These are phyloP conservation scores for Collybia sp. DNA, from an alignment of 768 basidiomycete species.

Conservation along the genomic window DNA sequence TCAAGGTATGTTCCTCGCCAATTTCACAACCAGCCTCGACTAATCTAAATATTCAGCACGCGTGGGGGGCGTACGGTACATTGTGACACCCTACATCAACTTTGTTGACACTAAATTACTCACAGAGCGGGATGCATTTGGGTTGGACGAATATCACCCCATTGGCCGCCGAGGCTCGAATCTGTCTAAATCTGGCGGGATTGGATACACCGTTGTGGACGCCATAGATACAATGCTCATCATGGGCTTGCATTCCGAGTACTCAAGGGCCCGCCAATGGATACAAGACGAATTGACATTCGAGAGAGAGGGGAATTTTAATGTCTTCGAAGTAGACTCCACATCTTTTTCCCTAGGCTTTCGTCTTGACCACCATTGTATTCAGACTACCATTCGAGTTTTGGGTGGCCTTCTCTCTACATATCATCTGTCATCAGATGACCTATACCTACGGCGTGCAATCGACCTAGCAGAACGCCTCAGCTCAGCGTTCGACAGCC, in stretches of 20 bases:
- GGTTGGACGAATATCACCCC: constrained; percentile 90
- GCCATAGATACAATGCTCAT: constrained; percentile 86
- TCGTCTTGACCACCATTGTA: neutral
- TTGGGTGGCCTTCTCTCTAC: constrained; percentile 89
- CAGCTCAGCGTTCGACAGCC: constrained; percentile 77
- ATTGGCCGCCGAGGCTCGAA: constrained; percentile 75
- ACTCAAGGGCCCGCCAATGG: constrained; percentile 77
- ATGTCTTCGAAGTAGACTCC: constrained; percentile 78
- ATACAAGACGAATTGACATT: constrained; percentile 64
- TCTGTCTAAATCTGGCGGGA: constrained; percentile 69
- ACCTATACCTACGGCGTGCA: constrained; percentile 77
- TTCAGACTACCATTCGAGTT: constrained; percentile 86
- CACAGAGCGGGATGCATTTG: constrained; percentile 87
- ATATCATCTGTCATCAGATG: constrained; percentile 70
- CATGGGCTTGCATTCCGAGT: constrained; percentile 83
- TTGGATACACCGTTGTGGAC: constrained; percentile 88
- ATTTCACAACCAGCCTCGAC: constrained; percentile 3
- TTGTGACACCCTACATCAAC: constrained; percentile 11
- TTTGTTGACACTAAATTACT: neutral
- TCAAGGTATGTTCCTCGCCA: constrained; percentile 39
- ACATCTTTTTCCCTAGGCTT: neutral
- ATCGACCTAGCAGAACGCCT: constrained; percentile 82
- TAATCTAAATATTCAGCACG: constrained; percentile 47
- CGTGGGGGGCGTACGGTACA: constrained; percentile 82
- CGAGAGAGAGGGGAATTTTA: constrained; percentile 77